phyloP scores from a whole-genome alignment of 23 red algal genomes.

The Gracilaria gracilis region DNA sequence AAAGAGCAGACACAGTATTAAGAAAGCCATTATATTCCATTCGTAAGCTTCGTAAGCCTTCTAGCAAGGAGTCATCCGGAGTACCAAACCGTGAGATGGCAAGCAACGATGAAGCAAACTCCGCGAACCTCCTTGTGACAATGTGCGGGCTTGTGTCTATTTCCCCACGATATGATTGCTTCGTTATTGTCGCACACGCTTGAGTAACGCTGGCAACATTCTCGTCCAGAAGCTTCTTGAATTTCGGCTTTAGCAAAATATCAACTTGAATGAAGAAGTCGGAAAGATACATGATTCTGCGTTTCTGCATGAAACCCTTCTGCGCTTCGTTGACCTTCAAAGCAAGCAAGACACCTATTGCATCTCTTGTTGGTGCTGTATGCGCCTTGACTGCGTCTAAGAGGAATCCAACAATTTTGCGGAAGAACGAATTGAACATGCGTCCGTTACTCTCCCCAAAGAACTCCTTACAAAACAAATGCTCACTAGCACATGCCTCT shows the following conservation, averaged over 20 bases:
- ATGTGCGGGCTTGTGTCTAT: slow-evolving; percentile 78
- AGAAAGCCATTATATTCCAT: slow-evolving; percentile 82
- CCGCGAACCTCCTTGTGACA: slow-evolving; percentile 80
- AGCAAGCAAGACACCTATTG: slow-evolving; percentile 82
- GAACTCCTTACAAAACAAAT: slow-evolving; percentile 73
- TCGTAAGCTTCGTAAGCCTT: slow-evolving; percentile 74
- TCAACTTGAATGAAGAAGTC: slow-evolving; percentile 83
- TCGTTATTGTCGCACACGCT: slow-evolving; percentile 47
- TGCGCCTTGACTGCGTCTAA: slow-evolving; percentile 72
- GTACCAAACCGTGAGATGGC: slow-evolving; percentile 53
- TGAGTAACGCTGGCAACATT: slow-evolving; percentile 73
- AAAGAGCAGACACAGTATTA: slow-evolving; percentile 70
- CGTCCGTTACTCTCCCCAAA: slow-evolving; percentile 71
- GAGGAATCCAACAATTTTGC: slow-evolving; percentile 62
- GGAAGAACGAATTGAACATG: slow-evolving; percentile 75
- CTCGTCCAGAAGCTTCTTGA: slow-evolving; percentile 79
- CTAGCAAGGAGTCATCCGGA: slow-evolving; percentile 81
- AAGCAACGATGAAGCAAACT: slow-evolving; percentile 71
- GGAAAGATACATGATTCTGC: slow-evolving; percentile 75
- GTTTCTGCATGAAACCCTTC: slow-evolving; percentile 72
- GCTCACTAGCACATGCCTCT: slow-evolving; percentile 90
- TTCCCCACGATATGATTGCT: slow-evolving; percentile 33
- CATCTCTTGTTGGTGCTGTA: slow-evolving; percentile 73
- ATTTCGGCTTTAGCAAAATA: slow-evolving; percentile 83
- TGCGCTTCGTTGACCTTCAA: slow-evolving; percentile 79